A percentile compares a stretch with the other conserved stretches of the same genome.
Evolutionary conservation across 164 flowering plant species (phyloP).

Genomic region (Kingdonia uniflora): DNA sequence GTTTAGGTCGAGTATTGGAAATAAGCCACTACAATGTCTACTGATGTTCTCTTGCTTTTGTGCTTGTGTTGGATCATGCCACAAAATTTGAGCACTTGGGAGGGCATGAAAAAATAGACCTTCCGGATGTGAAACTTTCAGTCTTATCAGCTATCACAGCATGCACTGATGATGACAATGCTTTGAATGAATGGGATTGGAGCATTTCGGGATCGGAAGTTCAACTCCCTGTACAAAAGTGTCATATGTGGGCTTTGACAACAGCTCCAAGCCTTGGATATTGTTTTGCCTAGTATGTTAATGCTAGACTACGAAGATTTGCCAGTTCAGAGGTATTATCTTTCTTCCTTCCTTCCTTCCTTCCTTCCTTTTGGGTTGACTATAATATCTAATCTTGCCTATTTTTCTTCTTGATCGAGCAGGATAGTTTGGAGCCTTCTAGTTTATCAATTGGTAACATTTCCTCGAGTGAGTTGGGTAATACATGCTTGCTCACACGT

Average conservation of each 20-base stretch:
- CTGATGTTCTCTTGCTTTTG: constrained; percentile 52
- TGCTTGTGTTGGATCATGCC: constrained; percentile 67
- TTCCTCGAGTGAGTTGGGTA: constrained; percentile 15
- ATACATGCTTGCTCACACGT: constrained; percentile 37
- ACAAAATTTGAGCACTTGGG: constrained; percentile 20
- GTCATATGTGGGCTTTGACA: constrained; percentile 58
- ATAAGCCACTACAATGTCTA: no score
- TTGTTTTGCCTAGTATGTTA: constrained; percentile 50
- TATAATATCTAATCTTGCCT: no score
- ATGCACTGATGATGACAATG: constrained; percentile 36
- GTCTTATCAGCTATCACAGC: constrained; percentile 51
- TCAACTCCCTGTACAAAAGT: constrained; percentile 48
- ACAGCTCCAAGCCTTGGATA: constrained; percentile 56
- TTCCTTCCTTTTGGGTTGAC: no score
- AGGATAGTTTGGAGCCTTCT: constrained; percentile 42
- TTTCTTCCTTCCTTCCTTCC: no score
- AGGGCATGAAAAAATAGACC: constrained; percentile 13
- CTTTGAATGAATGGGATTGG: constrained; percentile 33
- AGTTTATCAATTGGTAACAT: constrained; percentile 19
- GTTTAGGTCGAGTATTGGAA: no score
- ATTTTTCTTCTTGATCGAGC: constrained; percentile 8
- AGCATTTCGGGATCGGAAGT: constrained; percentile 26
- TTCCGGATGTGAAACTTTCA: constrained; percentile 61
- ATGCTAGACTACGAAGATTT: constrained; percentile 33
- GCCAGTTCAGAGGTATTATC: constrained; percentile 40